Conservation (phyloP, 2,329 filamentous ascomycete genomes). For the Calonectria henricotiae region DNA sequence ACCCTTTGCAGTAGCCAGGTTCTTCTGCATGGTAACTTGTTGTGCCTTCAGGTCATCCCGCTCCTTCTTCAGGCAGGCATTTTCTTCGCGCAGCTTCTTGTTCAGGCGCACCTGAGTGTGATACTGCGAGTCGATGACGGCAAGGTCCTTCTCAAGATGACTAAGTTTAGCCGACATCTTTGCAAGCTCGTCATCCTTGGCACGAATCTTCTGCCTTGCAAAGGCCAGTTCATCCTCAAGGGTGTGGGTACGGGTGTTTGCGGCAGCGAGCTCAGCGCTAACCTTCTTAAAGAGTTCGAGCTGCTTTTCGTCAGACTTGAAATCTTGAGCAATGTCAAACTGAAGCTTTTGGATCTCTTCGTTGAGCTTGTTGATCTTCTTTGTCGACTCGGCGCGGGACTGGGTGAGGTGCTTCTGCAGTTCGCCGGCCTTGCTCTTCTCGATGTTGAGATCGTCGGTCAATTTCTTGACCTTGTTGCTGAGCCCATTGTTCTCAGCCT, state of each 20-base stretch:
- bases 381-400: background rate
- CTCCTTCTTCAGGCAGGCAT: too few relatives aligned
- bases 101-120: too few relatives aligned
- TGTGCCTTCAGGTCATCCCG: too few relatives aligned
- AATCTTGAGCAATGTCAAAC: background rate
- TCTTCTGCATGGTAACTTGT: too few relatives aligned
- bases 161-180: too few relatives aligned
- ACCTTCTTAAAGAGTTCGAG: background rate
- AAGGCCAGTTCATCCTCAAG: background rate
- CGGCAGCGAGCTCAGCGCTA: background rate
- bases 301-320: background rate
- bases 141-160: too few relatives aligned
- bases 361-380: background rate
- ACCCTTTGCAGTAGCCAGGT: background rate
- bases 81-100: too few relatives aligned
- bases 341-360: background rate
- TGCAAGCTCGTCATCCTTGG: too few relatives aligned
- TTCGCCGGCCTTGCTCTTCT: background rate
- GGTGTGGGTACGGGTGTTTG: background rate
- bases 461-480: background rate
- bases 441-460: background rate
- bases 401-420: background rate
- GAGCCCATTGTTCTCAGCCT: background rate
- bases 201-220: too few relatives aligned
- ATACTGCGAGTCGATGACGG: too few relatives aligned